Base-by-base conservation (phyloP, 176 grass and related monocot species). In the Chrysopogon serrulatus region DNA sequence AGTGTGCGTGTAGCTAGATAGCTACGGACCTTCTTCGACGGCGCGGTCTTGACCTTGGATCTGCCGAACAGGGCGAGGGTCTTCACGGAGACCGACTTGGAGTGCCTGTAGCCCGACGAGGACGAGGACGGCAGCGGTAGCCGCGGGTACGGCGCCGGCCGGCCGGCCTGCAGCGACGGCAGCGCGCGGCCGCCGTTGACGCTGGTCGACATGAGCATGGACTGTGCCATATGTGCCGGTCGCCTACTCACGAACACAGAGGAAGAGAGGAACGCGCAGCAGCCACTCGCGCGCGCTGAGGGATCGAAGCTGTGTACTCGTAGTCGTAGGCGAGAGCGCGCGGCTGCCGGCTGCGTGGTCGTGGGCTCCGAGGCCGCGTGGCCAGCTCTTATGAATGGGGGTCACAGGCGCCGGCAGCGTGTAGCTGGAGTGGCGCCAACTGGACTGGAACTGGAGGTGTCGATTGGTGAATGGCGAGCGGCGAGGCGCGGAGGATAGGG, bases 171-270 rank as follows among this genome's bases (percentile, higher is more conserved):
- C 73, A 67, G 74, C 60, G 89, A 60, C 48, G 76, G 64, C 70
- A 15, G 56, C 87, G 81, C 64, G 65, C 65, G 84, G 41, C 76
- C 82, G 81, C 84, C 88, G 69, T 43, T 75, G 74, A 81, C 81
- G 80, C 93, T 87, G 57, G 93, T 90, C 48, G 93, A 94, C 78
- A 92, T 48, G 80, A 96, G 87, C 96, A 99, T 94, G 79, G 93
- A 95, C 88, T 90, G 91, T 34, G 91, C 96, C 93, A 96, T 95
- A 6, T n/a, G 30, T 15, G 24, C 65, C 2, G 2, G 16, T 9
- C 48, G 44, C 61, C 4, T 18, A 24, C 57, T 66, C 61, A 79
- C 45, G 45, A 12, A 24, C 30, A 16, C 53, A 4, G 32, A 19
- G 21, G 24, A 57, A 59, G 10, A 60, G n/a, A 60, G 24, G 56